A percentile compares a stretch with the other conserved stretches of the same genome.
These are phyloP conservation scores for Coniochaeta sp. DNA, from an alignment of 2,329 filamentous ascomycete species.

Conservation along the genomic window DNA sequence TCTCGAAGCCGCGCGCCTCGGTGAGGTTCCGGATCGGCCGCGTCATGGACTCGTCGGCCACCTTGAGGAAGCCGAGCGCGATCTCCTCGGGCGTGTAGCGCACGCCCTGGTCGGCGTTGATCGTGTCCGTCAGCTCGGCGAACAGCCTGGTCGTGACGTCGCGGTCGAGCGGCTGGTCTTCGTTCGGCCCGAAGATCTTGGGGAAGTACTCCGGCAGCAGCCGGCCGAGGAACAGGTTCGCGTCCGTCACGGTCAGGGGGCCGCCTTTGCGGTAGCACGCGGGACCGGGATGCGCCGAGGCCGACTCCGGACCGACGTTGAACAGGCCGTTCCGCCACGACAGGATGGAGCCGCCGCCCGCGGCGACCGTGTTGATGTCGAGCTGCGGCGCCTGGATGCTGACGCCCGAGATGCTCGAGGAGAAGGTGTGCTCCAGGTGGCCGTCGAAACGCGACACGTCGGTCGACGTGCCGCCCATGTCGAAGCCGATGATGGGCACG, in stretches of 20 bases:
- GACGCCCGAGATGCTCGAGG: slow-evolving; percentile 61
- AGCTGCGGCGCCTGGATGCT: slow-evolving; percentile 68
- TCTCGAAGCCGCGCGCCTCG: slow-evolving; percentile 39
- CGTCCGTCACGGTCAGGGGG: slow-evolving; percentile 57
- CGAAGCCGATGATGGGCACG: slow-evolving; percentile 65
- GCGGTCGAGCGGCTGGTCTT: slow-evolving; percentile 39
- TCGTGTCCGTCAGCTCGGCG: slow-evolving; percentile 19
- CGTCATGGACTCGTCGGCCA: slow-evolving; percentile 69
- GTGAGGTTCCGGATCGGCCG: slow-evolving; percentile 56
- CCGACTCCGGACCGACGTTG: slow-evolving; percentile 58
- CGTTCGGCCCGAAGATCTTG: slow-evolving; percentile 60
- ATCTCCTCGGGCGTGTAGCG: slow-evolving; percentile 2
- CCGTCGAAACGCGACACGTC: slow-evolving; percentile 24
- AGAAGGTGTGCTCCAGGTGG: slow-evolving; percentile 59
- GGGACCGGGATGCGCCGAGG: slow-evolving; percentile 56
- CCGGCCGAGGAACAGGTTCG: slow-evolving; percentile 54
- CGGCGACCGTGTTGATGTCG: slow-evolving; percentile 63
- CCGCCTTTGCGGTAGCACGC: slow-evolving; percentile 58
- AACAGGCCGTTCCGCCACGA: slow-evolving; percentile 62
- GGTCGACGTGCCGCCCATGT: slow-evolving; percentile 41
- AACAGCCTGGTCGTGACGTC: slow-evolving; percentile 23
- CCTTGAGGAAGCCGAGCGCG: slow-evolving; percentile 66
- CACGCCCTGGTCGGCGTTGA: slow-evolving; percentile 16
- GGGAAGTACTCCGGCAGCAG: slow-evolving; percentile 51
- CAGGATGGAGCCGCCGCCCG: slow-evolving; percentile 54